Conservation (phyloP, 768 basidiomycete genomes). For the Suillus tomentosus region DNA sequence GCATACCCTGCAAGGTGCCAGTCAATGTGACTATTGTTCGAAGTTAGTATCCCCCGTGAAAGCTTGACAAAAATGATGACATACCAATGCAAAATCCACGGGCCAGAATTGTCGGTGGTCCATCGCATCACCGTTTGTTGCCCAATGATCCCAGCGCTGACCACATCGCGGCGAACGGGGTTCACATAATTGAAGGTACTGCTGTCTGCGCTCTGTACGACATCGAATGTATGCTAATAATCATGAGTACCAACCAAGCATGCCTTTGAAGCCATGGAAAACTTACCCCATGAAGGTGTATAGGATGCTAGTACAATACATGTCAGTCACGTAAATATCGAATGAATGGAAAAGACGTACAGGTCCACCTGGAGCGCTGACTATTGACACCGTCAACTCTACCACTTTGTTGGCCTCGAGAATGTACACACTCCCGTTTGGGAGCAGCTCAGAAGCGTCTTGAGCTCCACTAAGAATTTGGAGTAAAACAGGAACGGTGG, state of each 20-base stretch:
- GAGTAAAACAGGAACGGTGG: slow-evolving; percentile 43
- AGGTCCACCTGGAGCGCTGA: slow-evolving; percentile 8
- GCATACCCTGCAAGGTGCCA: not conserved
- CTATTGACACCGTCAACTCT: slow-evolving; percentile 20
- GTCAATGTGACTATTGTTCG: not conserved
- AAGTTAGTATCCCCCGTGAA: not conserved
- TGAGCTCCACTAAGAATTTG: slow-evolving; percentile 46
- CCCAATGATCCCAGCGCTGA: not conserved
- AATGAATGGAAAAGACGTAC: not conserved
- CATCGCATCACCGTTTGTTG: not conserved
- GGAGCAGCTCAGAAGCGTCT: slow-evolving; percentile 28
- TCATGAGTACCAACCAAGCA: not conserved
- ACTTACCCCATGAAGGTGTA: slow-evolving; percentile 46
- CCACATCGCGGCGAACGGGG: not conserved
- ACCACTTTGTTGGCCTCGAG: slow-evolving; percentile 31
- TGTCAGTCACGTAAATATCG: not conserved
- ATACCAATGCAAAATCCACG: not conserved
- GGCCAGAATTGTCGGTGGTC: not conserved
- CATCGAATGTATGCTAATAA: slow-evolving; percentile 45
- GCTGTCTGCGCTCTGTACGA: slow-evolving; percentile 42
- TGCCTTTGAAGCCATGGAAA: not conserved
- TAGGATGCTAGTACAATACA: slow-evolving; percentile 36
- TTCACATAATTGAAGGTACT: not conserved
- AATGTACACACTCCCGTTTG: slow-evolving; percentile 25
- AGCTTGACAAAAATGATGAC: not conserved